These are phyloP conservation scores for Huntiella savannae DNA, from an alignment of 2,329 filamentous ascomycete species.

Conservation along the genomic window DNA sequence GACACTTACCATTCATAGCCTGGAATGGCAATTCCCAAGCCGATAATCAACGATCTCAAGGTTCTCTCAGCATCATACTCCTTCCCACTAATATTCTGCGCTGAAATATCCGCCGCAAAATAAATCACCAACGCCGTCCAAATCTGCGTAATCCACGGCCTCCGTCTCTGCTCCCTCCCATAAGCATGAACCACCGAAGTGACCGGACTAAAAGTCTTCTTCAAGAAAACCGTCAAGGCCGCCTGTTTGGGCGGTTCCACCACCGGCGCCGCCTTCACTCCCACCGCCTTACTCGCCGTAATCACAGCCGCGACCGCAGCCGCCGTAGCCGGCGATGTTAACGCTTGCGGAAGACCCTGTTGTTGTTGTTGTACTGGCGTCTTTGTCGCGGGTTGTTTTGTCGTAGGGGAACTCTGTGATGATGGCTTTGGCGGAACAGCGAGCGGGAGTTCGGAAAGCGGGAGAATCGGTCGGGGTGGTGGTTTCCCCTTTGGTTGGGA, in stretches of 20 bases:
- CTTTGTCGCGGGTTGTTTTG: too few species aligned
- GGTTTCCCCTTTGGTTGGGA: too few species aligned
- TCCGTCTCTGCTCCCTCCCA: slow-evolving; percentile 46
- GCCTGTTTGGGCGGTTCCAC: not conserved
- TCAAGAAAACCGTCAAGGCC: not conserved
- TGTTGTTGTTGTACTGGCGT: too few species aligned
- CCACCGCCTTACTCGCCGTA: not conserved
- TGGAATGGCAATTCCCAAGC: slow-evolving; percentile 44
- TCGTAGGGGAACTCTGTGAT: too few species aligned
- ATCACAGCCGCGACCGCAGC: not conserved
- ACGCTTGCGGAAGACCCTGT: too few species aligned
- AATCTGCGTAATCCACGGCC: slow-evolving; percentile 66
- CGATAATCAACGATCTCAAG: slow-evolving; percentile 53
- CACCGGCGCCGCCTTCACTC: not conserved
- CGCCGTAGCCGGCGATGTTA: not conserved
- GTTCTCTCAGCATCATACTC: slow-evolving; percentile 54
- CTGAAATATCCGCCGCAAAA: slow-evolving; percentile 55
- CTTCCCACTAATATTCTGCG: slow-evolving; percentile 46
- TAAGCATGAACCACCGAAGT: slow-evolving; percentile 40
- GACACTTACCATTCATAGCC: slow-evolving; percentile 55
- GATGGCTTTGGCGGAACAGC: too few species aligned
- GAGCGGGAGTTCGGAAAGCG: too few species aligned
- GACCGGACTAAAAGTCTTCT: slow-evolving; percentile 28
- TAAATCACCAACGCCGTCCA: slow-evolving; percentile 60
- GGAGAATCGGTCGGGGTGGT: too few species aligned